Evolutionary conservation across 306 rosid genomes (phyloP).

Genomic region (Cyclanthera cordifolia): DNA sequence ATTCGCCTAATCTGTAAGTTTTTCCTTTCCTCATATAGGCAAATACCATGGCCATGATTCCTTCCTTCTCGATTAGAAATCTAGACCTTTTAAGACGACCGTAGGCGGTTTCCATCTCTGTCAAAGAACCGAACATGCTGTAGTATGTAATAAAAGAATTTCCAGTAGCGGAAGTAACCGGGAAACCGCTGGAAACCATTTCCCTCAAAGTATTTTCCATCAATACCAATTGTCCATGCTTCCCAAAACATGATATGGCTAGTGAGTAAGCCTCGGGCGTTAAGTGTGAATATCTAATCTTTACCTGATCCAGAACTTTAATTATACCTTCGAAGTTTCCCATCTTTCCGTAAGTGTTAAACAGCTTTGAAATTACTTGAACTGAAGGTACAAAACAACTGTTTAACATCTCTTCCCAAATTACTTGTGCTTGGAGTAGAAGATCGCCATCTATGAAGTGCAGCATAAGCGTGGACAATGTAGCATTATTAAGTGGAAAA

Average conservation of each 20-base stretch:
- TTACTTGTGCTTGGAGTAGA: conserved; percentile 32
- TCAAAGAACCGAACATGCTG: conserved; percentile 53
- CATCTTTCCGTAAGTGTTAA: conserved; percentile 35
- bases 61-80: conserved; percentile 45
- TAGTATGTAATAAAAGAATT: conserved; percentile 45
- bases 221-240: conserved; percentile 54
- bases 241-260: conserved; percentile 70
- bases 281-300: conserved; percentile 28
- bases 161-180: conserved; percentile 35
- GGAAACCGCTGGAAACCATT: conserved; percentile 50
- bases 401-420: conserved; percentile 49
- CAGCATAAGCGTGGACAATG: conserved; percentile 33
- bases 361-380: conserved; percentile 35
- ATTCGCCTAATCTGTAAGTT: conserved; percentile 60
- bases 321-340: conserved; percentile 25
- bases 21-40: conserved; percentile 43
- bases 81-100: conserved; percentile 53
- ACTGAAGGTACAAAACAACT: conserved; percentile 42
- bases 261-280: conserved; percentile 49
- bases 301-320: conserved; percentile 28
- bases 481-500: conserved; percentile 23
- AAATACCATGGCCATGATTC: conserved; percentile 52
- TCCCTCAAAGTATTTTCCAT: conserved; percentile 55
- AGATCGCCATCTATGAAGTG: conserved; percentile 35
- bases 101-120: conserved; percentile 63